Evolutionary conservation across 768 basidiomycete species (phyloP).

Genomic region (Epithele typhae): DNA sequence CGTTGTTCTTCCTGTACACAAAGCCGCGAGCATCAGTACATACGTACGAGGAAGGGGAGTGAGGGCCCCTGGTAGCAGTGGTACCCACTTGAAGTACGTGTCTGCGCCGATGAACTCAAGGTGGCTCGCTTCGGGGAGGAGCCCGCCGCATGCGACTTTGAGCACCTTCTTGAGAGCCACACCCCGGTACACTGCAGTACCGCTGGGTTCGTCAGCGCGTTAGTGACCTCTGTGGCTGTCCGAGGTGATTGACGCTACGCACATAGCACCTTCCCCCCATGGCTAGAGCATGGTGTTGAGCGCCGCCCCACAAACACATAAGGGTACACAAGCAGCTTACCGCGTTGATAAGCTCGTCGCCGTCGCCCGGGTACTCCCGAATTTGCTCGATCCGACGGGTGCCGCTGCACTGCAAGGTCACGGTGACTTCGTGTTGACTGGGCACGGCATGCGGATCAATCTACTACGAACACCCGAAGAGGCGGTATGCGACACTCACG

Average conservation of each 20-base stretch:
- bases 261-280: conserved; percentile 52
- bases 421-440: conserved; percentile 45
- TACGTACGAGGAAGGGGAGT: too few species aligned
- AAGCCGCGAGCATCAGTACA: too few species aligned
- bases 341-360: conserved; percentile 41
- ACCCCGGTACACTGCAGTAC: conserved; percentile 48
- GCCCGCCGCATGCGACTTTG: conserved; percentile 48
- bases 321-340: background rate
- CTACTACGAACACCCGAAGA: background rate
- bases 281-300: conserved; percentile 21
- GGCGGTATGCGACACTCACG: conserved; percentile 28
- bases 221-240: background rate
- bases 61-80: background rate
- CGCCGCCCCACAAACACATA: background rate
- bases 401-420: conserved; percentile 53
- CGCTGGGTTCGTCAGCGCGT: conserved; percentile 33
- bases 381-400: conserved; percentile 52
- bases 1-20: conserved; percentile 29
- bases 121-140: conserved; percentile 43
- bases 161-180: conserved; percentile 51
- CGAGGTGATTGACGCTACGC: conserved; percentile 7
- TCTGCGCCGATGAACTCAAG: conserved; percentile 56
- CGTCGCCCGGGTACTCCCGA: conserved; percentile 47
- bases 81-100: conserved; percentile 48
- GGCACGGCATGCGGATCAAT: too few species aligned